Percentiles rank a stretch among this genome's conserved stretches.
Conservation (phyloP, 176 grass and related monocot species). For the Oryza glumipatula region DNA sequence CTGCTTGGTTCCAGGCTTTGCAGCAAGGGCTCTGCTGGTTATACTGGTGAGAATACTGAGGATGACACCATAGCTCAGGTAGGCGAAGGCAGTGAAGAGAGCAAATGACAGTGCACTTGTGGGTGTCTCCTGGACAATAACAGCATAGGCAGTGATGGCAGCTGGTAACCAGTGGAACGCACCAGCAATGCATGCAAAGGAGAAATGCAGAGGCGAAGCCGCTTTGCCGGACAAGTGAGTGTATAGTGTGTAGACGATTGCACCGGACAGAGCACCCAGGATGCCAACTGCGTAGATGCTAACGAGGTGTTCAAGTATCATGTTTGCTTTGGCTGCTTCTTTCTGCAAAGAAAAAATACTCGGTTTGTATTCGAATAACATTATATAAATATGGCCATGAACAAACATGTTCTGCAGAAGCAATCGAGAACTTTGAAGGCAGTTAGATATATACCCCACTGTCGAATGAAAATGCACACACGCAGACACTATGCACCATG, state of each 20-base stretch:
- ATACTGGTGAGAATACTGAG: constrained; percentile 52
- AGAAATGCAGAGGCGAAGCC: constrained; percentile 54
- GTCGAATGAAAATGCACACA: too few species aligned
- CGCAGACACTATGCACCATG: too few species aligned
- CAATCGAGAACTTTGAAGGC: neutral
- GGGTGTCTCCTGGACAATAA: constrained; percentile 42
- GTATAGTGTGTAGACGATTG: constrained; percentile 56
- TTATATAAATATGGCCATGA: neutral
- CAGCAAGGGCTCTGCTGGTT: constrained; percentile 37
- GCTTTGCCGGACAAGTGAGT: constrained; percentile 34
- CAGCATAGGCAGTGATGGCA: constrained; percentile 48
- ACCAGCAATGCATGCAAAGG: constrained; percentile 61
- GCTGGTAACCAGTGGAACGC: constrained; percentile 72
- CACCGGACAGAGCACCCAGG: constrained; percentile 59
- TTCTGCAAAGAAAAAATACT: constrained; percentile 37
- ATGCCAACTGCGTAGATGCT: constrained; percentile 67
- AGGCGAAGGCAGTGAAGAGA: constrained; percentile 46
- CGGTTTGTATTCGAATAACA: neutral
- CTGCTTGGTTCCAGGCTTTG: constrained; percentile 18
- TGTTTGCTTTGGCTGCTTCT: constrained; percentile 32
- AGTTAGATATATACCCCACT: neutral
- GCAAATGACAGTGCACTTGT: constrained; percentile 42
- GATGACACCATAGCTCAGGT: constrained; percentile 57
- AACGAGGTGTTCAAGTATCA: constrained; percentile 54
- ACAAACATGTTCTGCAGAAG: neutral